A percentile compares a stretch with the other conserved stretches of the same genome.
Conservation (phyloP, 2,329 filamentous ascomycete species). For the Rugonectria rugulosa region DNA sequence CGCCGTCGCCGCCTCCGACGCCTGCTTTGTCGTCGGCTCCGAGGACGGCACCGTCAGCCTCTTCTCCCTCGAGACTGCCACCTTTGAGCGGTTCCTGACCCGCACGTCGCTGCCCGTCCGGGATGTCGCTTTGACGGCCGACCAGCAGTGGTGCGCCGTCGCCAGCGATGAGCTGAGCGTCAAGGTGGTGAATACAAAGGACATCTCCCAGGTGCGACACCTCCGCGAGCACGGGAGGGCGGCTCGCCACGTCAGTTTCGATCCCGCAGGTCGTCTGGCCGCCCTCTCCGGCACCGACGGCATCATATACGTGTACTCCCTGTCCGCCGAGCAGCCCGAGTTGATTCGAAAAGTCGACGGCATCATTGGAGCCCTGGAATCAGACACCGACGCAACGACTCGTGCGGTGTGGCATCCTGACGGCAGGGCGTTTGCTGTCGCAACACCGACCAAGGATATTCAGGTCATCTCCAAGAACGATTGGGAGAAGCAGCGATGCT, state of each 20-base stretch:
- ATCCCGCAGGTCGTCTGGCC: slow-evolving; percentile 77
- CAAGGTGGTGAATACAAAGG: slow-evolving; percentile 83
- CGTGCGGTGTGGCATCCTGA: slow-evolving; percentile 91
- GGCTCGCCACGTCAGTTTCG: slow-evolving; percentile 92
- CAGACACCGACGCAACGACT: slow-evolving; percentile 75
- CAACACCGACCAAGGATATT: slow-evolving; percentile 82
- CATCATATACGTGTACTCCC: slow-evolving; percentile 86
- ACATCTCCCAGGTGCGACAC: slow-evolving; percentile 78
- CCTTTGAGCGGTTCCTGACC: slow-evolving; percentile 82
- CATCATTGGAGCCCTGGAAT: slow-evolving; percentile 79
- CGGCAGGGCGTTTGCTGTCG: slow-evolving; percentile 86
- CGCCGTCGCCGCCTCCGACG: slow-evolving; percentile 76
- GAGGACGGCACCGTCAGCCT: slow-evolving; percentile 97
- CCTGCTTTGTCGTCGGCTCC: slow-evolving; percentile 86
- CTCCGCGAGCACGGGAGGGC: slow-evolving; percentile 84
- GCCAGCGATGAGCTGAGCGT: slow-evolving; percentile 96
- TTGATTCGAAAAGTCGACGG: slow-evolving; percentile 86
- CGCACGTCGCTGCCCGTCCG: slow-evolving; percentile 86
- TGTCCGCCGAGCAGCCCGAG: slow-evolving; percentile 79
- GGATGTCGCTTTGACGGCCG: slow-evolving; percentile 82
- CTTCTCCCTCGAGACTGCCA: slow-evolving; percentile 79
- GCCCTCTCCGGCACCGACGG: slow-evolving; percentile 90
- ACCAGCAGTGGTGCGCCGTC: slow-evolving; percentile 88
- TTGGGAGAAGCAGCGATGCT: slow-evolving; percentile 85
- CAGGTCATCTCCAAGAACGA: slow-evolving; percentile 88